Evolutionary conservation across 495 filamentous ascomycete species (phyloP), one percentile per base, ranked within the genome.

Genomic region (Lepidopterella palustris): DNA sequence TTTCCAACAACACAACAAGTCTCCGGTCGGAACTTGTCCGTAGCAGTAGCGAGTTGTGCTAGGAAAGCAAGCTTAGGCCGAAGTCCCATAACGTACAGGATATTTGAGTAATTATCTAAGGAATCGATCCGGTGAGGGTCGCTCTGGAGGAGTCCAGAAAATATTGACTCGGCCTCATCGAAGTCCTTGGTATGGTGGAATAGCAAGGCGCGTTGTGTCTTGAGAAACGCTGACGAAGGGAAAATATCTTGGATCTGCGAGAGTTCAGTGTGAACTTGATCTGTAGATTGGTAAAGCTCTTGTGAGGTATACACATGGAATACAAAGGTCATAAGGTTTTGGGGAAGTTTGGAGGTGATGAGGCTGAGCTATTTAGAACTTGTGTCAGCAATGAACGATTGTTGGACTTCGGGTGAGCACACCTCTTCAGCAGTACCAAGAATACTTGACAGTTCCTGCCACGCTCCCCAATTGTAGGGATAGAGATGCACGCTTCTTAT

Each of bases 1-100:
- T 99, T 99, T 1, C 95, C 95, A 10, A 99, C 86, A 0, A 97
- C 90, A 55, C 92, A 95, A 71, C 92, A 97, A 0, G 95, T 97
- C 71, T 99, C 95, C 0, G 95, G 93, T 0, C 95, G 86, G 75
- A 99, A 97, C 69, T 91, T 93, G 72, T 99, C 95, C 11, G 90
- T 91, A 25, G 82, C 82, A 5, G 87, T 89, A 53, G 92, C 93
- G 13, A 95, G 75, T 63, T 96, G 90, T 5, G 93, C 95, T 20
- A 99, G 75, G 64, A 93, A 96, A 0, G 92, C 91, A 21, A 99
- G 79, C 66, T 95, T 92, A 0, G 95, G 89, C 10, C 91, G 82
- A 32, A 83, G 76, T 57, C 84, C 84, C 81, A 97, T 87, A 26
- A 99, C 93, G 67, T 95, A 97, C 29, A 99, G 81, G 52, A 97